phyloP scores from a whole-genome alignment of 345 rosid genomes.

The Sisymbrium irio region DNA sequence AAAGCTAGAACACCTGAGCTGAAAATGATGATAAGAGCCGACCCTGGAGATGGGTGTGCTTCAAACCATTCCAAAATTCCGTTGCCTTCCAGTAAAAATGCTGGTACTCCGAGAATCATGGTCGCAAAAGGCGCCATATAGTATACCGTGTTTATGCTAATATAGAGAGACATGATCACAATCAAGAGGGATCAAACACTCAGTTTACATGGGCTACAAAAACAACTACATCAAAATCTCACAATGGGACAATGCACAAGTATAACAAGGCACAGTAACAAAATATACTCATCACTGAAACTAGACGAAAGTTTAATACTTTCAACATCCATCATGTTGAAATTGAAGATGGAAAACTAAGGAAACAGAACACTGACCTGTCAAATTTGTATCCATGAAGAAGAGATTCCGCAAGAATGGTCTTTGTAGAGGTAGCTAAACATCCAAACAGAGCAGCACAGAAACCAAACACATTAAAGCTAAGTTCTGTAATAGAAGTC shows the following conservation, averaged over 20 bases:
- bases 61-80: slow-evolving; percentile 75
- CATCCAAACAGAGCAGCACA: slow-evolving; percentile 95
- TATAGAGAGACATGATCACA: neutral
- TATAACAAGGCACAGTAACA: neutral
- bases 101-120: slow-evolving; percentile 77
- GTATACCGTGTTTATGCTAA: slow-evolving; percentile 90
- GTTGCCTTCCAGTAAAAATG: slow-evolving; percentile 71
- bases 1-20: slow-evolving; percentile 86
- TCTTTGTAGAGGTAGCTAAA: slow-evolving; percentile 93
- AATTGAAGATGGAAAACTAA: neutral
- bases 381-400: slow-evolving; percentile 94
- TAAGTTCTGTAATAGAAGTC: slow-evolving; percentile 86
- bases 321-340: neutral
- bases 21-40: slow-evolving; percentile 62
- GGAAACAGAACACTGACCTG: slow-evolving; percentile 44
- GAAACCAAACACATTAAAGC: slow-evolving; percentile 88
- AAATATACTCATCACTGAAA: neutral
- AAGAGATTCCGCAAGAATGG: slow-evolving; percentile 89
- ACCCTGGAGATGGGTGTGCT: slow-evolving; percentile 43
- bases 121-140: slow-evolving; percentile 98
- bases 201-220: neutral
- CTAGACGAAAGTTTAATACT: neutral
- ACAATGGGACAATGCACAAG: too few relatives aligned
- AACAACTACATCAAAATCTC: too few relatives aligned
- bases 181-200: neutral